Evolutionary conservation across 1,284 basidiomycete genomes (phyloP), one percentile per base, ranked within the genome.

Genomic region (Erythrobasidium hasegawianum): DNA sequence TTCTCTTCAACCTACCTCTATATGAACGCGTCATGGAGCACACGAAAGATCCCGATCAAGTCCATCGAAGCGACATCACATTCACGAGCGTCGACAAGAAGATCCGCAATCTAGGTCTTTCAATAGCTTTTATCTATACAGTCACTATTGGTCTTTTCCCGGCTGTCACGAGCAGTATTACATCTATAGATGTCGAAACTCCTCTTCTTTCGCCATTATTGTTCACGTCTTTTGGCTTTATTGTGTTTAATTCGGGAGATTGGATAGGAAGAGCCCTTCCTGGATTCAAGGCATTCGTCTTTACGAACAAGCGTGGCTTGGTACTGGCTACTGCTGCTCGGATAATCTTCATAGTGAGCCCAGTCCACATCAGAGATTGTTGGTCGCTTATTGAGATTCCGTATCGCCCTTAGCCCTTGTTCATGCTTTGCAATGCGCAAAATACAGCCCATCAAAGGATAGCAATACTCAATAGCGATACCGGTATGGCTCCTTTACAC

Each of bases 61-160:
- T 47, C 10, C 41, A 39, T 18, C 40, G 55, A 16, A 53, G 52
- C 27, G 26, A 38, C 16, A 53, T 68, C 14, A 18, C 26, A 13
- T 41, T 71, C 2, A 50, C 62, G 13, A 29, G 24, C 5, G 73
- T 75, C 54, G 71, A 75, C 52, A 70, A 70, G 56, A 76, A 76
- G 47, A 70, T 76, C 29, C 64, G 72, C 16, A 66, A 67, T 18
- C 62, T 74, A 4, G 74, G 73, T 13, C 20, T 73, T 41, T 57
- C 72, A 10, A 65, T 75, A 49, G 72, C 72, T 22, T 69, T 69
- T 56, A 68, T 72, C 24, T 76, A 72, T 45, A 64, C 59, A 22
- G 58, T 75, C 50, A 75, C 75, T 5, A 62, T 76, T 3, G 65
- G 71, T 16, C 69, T 76, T 2, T 76, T 75, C 45, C 75, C 75